A percentile compares a stretch with the other conserved stretches of the same genome.
phyloP scores from a whole-genome alignment of 2,329 filamentous ascomycete genomes.

The Catunica adiposa region DNA sequence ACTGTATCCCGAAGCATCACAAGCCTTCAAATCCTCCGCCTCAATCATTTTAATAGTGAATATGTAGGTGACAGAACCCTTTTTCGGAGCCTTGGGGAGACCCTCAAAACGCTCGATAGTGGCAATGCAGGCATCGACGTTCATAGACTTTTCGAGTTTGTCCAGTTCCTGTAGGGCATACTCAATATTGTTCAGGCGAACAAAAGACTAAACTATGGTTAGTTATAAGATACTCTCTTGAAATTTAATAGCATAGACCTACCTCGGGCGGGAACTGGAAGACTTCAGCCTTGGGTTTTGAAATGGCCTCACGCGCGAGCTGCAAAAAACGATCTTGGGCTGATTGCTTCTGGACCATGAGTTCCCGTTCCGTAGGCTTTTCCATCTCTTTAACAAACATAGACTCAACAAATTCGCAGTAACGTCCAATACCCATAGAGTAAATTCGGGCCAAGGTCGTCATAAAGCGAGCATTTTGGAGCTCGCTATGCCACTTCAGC shows the following conservation, averaged over 20 bases:
- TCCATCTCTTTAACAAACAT: slow-evolving; percentile 88
- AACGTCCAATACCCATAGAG: slow-evolving; percentile 64
- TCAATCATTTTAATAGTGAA: slow-evolving; percentile 99
- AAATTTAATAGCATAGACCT: slow-evolving; percentile 18
- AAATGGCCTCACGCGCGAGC: slow-evolving; percentile 85
- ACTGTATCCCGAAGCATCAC: slow-evolving; percentile 82
- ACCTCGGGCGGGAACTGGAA: slow-evolving; percentile 94
- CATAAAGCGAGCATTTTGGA: slow-evolving; percentile 95
- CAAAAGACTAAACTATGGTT: slow-evolving; percentile 52
- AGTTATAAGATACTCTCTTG: slow-evolving; percentile 16
- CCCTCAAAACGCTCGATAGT: slow-evolving; percentile 62
- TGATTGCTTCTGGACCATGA: slow-evolving; percentile 59
- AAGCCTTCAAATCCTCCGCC: slow-evolving; percentile 94
- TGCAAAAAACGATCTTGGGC: slow-evolving; percentile 88
- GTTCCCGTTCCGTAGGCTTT: slow-evolving; percentile 70
- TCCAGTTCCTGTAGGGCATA: slow-evolving; percentile 87
- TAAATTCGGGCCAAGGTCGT: slow-evolving; percentile 77
- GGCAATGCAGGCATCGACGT: slow-evolving; percentile 77
- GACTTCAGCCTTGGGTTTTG: slow-evolving; percentile 82
- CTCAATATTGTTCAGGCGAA: slow-evolving; percentile 96
- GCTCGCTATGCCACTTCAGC: slow-evolving; percentile 81
- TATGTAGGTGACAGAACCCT: slow-evolving; percentile 72
- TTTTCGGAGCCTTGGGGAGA: slow-evolving; percentile 43
- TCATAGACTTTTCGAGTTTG: slow-evolving; percentile 73
- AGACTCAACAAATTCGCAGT: slow-evolving; percentile 81